Evolutionary conservation across 2,329 filamentous ascomycete species (phyloP).

Genomic region (Colletotrichum spaethianum): DNA sequence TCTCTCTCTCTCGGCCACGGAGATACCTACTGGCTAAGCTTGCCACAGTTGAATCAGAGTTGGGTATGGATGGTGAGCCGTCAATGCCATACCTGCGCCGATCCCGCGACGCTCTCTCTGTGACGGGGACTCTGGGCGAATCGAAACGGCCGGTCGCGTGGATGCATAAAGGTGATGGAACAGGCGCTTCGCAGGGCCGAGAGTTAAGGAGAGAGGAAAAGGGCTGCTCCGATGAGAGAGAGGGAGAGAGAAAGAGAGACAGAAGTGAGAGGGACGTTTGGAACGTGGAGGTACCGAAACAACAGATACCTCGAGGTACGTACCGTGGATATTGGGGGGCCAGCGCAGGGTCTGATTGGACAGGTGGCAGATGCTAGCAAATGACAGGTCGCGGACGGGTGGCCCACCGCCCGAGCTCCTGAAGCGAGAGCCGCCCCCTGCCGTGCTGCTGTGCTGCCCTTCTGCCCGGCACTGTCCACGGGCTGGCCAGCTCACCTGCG

Average conservation of each 20-base stretch:
- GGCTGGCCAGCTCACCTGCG: neutral
- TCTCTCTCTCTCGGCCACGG: no score
- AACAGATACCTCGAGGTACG: neutral
- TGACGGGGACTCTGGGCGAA: constrained; percentile 11
- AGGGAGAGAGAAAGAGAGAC: neutral
- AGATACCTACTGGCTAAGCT: neutral
- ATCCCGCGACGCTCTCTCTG: constrained; percentile 16
- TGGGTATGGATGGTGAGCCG: neutral
- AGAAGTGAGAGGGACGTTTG: neutral
- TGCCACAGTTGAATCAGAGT: constrained; percentile 9
- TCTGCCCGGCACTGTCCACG: constrained; percentile 20
- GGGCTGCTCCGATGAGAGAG: neutral
- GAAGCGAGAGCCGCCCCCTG: constrained; percentile 29
- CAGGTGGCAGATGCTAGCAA: constrained; percentile 10
- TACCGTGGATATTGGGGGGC: neutral
- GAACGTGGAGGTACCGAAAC: neutral
- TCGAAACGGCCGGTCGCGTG: constrained; percentile 17
- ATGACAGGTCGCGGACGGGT: constrained; percentile 13
- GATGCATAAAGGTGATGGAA: constrained; percentile 35
- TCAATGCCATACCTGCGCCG: constrained; percentile 35
- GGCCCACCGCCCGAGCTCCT: constrained; percentile 31
- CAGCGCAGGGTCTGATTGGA: neutral
- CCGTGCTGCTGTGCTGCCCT: no score
- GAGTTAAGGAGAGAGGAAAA: neutral
- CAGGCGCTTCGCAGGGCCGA: constrained; percentile 30